Evolutionary conservation across 495 filamentous ascomycete species (phyloP), one percentile per base, ranked within the genome.

Genomic region (Aspergillus hancockii): DNA sequence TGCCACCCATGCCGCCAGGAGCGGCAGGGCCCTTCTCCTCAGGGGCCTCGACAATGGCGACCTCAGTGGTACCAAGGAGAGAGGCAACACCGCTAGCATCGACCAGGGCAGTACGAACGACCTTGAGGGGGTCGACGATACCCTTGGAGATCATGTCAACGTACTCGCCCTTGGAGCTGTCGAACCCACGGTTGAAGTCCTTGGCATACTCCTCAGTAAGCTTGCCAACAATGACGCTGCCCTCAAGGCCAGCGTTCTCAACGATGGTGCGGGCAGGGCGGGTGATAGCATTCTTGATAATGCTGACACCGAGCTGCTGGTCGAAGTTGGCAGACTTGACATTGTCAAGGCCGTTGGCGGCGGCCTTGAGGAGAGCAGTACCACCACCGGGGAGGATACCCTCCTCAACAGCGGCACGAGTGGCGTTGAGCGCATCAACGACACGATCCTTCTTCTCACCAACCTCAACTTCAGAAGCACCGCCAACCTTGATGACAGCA

Each of bases 391-490:
- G 94, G 45, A 98, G 85, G 76, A 98, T 98, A 79, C 94, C 94
- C 75, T 97, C 91, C 84, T 98, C 94, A 64, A 98, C 94, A 64
- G 94, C 94, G 67, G 94, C 94, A 67, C 94, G 94, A 63, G 95
- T 98, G 67, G 94, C 94, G 77, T 98, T 98, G 57, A 98, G 85
- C 50, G 94, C 94, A 77, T 98, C 94, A 52, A 98, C 93, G 64
- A 98, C 96, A 65, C 94, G 91, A 75, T 98, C 94, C 84, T 98
- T 98, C 91, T 98, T 98, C 87, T 98, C 94, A 63, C 90, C 85
- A 60, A 98, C 94, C 82, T 98, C 94, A 63, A 98, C 93, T 80
- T 98, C 94, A 64, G 93, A 97, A 58, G 92, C 82, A 75, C 94
- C 94, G 67, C 94, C 94, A 64, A 98, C 94, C 83, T 93, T 97